These are phyloP conservation scores for Solanum phureja DNA, from an alignment of 257 asterid species.

Conservation along the genomic window DNA sequence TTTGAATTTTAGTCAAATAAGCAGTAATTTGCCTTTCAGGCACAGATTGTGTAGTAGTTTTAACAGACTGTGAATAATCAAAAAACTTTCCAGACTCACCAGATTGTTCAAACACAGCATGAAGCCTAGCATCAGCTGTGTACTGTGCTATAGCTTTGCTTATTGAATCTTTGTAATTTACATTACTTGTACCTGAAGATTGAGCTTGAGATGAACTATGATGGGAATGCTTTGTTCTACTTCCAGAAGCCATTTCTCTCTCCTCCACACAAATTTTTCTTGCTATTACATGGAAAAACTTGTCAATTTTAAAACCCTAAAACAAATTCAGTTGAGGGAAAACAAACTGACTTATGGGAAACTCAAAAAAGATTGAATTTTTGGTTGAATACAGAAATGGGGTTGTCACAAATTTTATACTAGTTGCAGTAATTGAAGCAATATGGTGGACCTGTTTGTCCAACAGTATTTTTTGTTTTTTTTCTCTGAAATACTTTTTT, in stretches of 20 bases:
- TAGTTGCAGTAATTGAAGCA: not conserved
- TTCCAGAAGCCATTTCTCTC: constrained; percentile 35
- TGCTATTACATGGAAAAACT: not conserved
- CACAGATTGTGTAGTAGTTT: constrained; percentile 24
- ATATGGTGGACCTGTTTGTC: not conserved
- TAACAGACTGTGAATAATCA: constrained; percentile 60
- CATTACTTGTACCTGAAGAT: constrained; percentile 25
- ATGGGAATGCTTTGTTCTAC: constrained; percentile 9
- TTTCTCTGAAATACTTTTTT: not conserved
- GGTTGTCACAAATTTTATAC: not conserved
- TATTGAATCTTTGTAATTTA: constrained; percentile 23
- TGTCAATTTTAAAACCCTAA: not conserved
- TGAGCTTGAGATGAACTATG: constrained; percentile 19
- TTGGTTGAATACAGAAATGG: not conserved
- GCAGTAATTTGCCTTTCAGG: constrained; percentile 63
- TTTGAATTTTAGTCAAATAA: constrained; percentile 65
- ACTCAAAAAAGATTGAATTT: not conserved
- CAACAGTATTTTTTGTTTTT: not conserved
- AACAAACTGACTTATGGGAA: not conserved
- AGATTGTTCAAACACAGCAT: constrained; percentile 80
- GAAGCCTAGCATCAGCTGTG: constrained; percentile 70
- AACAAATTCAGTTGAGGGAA: not conserved
- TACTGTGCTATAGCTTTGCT: constrained; percentile 76
- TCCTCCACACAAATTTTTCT: not conserved
- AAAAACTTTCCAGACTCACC: constrained; percentile 75